Percentiles rank a stretch among this genome's conserved stretches.
These are phyloP conservation scores for Thelonectria blattea DNA, from an alignment of 2,329 filamentous ascomycete genomes.

Conservation along the genomic window DNA sequence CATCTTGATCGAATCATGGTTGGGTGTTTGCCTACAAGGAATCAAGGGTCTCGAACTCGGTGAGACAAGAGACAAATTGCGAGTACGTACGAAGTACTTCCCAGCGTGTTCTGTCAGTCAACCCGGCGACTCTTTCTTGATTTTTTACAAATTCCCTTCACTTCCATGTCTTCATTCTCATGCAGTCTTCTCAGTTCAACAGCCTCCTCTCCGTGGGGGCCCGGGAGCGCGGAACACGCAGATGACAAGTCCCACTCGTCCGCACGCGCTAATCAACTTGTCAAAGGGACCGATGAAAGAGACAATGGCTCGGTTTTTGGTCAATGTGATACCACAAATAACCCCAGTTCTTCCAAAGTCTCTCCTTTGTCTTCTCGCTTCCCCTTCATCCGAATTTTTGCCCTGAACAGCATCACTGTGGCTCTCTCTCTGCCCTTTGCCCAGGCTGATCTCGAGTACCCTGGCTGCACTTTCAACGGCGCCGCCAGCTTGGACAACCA, in stretches of 20 bases:
- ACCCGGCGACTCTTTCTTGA: too few relatives aligned
- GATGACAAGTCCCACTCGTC: neutral
- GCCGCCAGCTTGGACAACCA: constrained; percentile 21
- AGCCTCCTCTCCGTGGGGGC: neutral
- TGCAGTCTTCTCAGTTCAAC: neutral
- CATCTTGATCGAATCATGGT: constrained; percentile 23
- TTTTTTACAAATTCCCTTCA: neutral
- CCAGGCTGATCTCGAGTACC: neutral
- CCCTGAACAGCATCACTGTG: too few relatives aligned
- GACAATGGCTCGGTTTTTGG: constrained; percentile 3
- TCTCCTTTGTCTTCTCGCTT: too few relatives aligned
- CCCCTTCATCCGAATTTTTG: too few relatives aligned
- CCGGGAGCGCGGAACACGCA: neutral
- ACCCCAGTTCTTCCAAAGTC: neutral
- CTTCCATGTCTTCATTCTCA: neutral
- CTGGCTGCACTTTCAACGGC: neutral
- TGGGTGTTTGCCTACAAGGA: constrained; percentile 22
- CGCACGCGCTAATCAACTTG: neutral
- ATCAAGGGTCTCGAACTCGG: constrained; percentile 2
- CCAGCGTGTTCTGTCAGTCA: too few relatives aligned
- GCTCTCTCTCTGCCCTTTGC: too few relatives aligned
- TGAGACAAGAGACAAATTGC: constrained; percentile 8
- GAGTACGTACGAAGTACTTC: too few relatives aligned
- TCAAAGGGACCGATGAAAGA: neutral
- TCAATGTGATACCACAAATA: neutral